Percentiles rank a stretch among this genome's conserved stretches.
Evolutionary conservation across 768 basidiomycete species (phyloP).

Genomic region (Omphalotus guepiniiformis): DNA sequence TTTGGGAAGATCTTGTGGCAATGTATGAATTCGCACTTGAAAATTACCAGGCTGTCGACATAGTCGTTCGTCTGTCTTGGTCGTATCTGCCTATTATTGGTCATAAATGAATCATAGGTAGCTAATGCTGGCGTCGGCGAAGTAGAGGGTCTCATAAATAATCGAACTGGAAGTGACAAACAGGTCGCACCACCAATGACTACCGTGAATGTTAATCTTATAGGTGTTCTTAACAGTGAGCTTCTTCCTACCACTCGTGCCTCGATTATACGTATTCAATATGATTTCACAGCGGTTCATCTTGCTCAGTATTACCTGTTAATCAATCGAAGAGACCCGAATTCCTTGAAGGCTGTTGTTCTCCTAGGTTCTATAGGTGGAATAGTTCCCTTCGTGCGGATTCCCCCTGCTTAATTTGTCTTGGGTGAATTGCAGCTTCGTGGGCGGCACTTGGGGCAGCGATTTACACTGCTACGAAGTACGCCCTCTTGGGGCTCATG

Average conservation of each 20-base stretch:
- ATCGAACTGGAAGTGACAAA: conserved; percentile 7
- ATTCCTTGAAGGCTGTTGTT: conserved; percentile 24
- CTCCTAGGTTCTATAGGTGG: conserved; percentile 32
- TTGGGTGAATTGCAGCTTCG: conserved; percentile 18
- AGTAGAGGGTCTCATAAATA: conserved; percentile 20
- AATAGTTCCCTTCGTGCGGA: neutral
- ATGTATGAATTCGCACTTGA: conserved; percentile 47
- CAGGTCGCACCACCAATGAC: conserved; percentile 20
- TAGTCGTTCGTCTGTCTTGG: conserved; percentile 37
- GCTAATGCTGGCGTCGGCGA: conserved; percentile 50
- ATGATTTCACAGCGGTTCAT: conserved; percentile 19
- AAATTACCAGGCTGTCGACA: conserved; percentile 45
- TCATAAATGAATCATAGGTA: conserved; percentile 25
- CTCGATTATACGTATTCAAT: neutral
- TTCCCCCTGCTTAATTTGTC: neutral
- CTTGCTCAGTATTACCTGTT: conserved; percentile 29
- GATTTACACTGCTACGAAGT: conserved; percentile 29
- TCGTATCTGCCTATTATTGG: neutral
- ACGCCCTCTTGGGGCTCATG: conserved; percentile 28
- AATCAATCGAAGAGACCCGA: conserved; percentile 9
- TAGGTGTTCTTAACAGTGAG: conserved; percentile 26
- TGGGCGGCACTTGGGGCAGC: conserved; percentile 23
- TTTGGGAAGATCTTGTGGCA: conserved; percentile 50
- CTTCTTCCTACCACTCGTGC: too few relatives aligned
- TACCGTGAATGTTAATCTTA: conserved; percentile 27